Conservation (phyloP, 2,329 filamentous ascomycete genomes). For the Paraconiothyrium sp. region DNA sequence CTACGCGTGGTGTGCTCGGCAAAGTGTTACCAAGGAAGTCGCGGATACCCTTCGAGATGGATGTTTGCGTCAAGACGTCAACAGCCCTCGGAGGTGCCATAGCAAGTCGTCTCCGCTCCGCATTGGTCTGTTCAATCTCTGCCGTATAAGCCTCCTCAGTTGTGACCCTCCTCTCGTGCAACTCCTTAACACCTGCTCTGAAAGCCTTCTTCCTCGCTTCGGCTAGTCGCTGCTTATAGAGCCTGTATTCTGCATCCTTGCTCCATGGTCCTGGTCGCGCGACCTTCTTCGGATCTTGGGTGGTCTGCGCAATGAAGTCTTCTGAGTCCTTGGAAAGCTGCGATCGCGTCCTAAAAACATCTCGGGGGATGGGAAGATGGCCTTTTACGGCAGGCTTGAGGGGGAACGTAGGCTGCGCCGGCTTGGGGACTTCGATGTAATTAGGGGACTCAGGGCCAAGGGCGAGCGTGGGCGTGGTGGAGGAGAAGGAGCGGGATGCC, state of each 20-base stretch:
- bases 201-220: slow-evolving; percentile 76
- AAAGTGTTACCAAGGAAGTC: slow-evolving; percentile 46
- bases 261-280: slow-evolving; percentile 47
- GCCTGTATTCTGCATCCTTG: slow-evolving; percentile 59
- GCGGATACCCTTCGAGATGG: slow-evolving; percentile 41
- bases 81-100: slow-evolving; percentile 76
- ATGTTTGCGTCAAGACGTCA: slow-evolving; percentile 44
- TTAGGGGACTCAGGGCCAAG: slow-evolving; percentile 86
- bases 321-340: slow-evolving; percentile 63
- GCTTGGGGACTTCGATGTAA: slow-evolving; percentile 83
- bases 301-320: slow-evolving; percentile 69
- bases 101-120: slow-evolving; percentile 61
- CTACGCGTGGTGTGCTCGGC: slow-evolving; percentile 33
- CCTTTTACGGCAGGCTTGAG: slow-evolving; percentile 70
- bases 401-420: slow-evolving; percentile 73
- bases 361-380: slow-evolving; percentile 81
- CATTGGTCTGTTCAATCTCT: slow-evolving; percentile 48
- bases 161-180: slow-evolving; percentile 62
- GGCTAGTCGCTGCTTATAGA: slow-evolving; percentile 79
- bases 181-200: slow-evolving; percentile 72
- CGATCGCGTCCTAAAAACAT: slow-evolving; percentile 70
- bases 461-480: slow-evolving; percentile 53
- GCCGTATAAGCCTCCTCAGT: slow-evolving; percentile 34
- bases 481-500: slow-evolving; percentile 53
- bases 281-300: slow-evolving; percentile 60